Evolutionary conservation across 78 protist species (phyloP).

Genomic region (Dictyostelium citrinum): DNA sequence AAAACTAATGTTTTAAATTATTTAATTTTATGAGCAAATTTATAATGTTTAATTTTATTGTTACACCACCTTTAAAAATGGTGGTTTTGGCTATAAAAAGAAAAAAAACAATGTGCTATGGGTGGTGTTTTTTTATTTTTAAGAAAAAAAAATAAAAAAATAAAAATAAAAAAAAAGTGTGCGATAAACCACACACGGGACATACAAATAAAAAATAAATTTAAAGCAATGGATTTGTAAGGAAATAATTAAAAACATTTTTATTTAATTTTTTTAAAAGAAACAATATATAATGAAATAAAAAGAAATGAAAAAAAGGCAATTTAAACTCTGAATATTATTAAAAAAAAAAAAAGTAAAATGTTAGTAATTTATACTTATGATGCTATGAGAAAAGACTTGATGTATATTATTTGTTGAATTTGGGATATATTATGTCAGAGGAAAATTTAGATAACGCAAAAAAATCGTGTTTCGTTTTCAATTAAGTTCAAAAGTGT

Average conservation of each 20-base stretch:
- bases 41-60: not conserved
- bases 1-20: not conserved
- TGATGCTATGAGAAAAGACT: not conserved
- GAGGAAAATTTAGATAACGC: constrained; percentile 20
- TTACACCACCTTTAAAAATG: not conserved
- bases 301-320: not conserved
- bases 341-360: not conserved
- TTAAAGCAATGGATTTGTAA: not conserved
- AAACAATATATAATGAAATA: not conserved
- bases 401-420: not conserved
- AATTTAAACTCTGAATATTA: not conserved
- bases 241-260: not conserved
- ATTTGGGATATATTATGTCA: not conserved
- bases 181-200: not conserved
- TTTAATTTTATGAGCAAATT: too few relatives aligned
- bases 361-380: not conserved
- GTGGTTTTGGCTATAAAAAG: not conserved
- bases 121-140: too few relatives aligned
- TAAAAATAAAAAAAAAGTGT: too few relatives aligned
- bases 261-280: not conserved
- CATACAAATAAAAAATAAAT: not conserved
- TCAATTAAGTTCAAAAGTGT: constrained; percentile 21
- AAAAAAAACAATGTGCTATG: not conserved
- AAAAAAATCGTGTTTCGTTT: constrained; percentile 5
- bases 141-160: too few relatives aligned